phyloP scores from a whole-genome alignment of 495 filamentous ascomycete species.

The Hyaloscypha finlandica region DNA sequence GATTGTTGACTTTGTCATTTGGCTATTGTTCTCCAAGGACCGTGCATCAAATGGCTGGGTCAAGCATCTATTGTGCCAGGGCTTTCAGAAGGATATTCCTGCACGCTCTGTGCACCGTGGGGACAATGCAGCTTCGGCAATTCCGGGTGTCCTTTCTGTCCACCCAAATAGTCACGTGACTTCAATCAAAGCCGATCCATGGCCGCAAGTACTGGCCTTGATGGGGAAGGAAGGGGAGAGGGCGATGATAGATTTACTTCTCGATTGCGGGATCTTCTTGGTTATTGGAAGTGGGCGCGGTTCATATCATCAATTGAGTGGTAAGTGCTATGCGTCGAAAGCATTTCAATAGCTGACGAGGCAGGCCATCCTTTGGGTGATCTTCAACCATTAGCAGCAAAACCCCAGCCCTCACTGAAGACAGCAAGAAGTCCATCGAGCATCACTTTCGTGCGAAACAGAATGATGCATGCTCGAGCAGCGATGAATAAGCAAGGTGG shows the following conservation, averaged over 20 bases:
- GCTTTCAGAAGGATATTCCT: conserved; percentile 54
- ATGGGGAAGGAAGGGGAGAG: conserved; percentile 77
- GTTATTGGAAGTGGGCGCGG: conserved; percentile 56
- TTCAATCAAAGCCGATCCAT: conserved; percentile 67
- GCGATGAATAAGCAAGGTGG: conserved; percentile 65
- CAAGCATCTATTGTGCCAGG: conserved; percentile 77
- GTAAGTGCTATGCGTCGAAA: conserved; percentile 43
- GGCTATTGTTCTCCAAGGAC: conserved; percentile 65
- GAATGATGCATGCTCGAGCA: conserved; percentile 83
- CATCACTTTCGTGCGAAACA: conserved; percentile 77
- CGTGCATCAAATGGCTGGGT: conserved; percentile 51
- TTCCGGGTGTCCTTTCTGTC: conserved; percentile 30
- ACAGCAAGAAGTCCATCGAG: conserved; percentile 44
- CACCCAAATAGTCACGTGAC: conserved; percentile 72
- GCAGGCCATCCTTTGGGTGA: conserved; percentile 31
- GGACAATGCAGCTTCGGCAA: conserved; percentile 20
- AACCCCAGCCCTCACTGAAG: conserved; percentile 14
- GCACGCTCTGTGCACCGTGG: conserved; percentile 49
- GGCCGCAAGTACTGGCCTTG: conserved; percentile 69
- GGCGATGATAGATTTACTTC: conserved; percentile 77
- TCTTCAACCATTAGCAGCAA: conserved; percentile 14
- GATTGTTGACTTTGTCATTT: conserved; percentile 85
- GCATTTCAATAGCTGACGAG: conserved; percentile 10
- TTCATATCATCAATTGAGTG: conserved; percentile 78
- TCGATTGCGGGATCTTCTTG: conserved; percentile 78